Base-by-base conservation (phyloP, 768 basidiomycete species). In the Boletus tomentosulus region DNA sequence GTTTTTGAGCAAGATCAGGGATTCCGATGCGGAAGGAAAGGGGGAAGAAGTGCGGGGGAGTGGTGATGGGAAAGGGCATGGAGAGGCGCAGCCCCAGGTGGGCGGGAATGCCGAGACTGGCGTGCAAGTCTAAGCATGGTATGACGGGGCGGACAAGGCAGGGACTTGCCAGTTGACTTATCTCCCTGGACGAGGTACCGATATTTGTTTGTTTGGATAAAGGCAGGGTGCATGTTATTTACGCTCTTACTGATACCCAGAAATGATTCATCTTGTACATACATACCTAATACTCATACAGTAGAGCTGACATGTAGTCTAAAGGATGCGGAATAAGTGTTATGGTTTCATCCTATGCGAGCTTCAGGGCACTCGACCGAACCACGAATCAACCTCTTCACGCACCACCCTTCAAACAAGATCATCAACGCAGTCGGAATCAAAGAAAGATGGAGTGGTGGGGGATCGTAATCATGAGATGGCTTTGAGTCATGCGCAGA, bases 1-100 rank as follows among this genome's bases (percentile, higher is more conserved):
- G 48, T 74, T 77, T 59, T 61, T 81, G 62, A 56, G 64, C 7
- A 70, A 63, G 25, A 76, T 79, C 9, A 46, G 37, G n/a, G 72
- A 74, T 52, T 33, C 56, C 24, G 62, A 69, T 24, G 10, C 13
- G 48, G 46, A 34, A 1, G 25, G 0, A 15, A 19, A 24, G 7
- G 31, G 2, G 0, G 25, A 16, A 8, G 41, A 4, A 9, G 41
- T 16, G 19, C 6, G 2, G 2, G 35, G 30, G 12, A n/a, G 4
- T 27, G 42, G 10, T 7, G 27, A 4, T 5, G 37, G 15, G 48
- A 34, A 42, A 42, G 44, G 24, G 27, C 37, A 16, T 6, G n/a
- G 12, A 11, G 55, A 46, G 37, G 37, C 31, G 34, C 19, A 1
- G 6, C 4, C 31, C 4, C 39, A 9, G 25, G 22, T 22, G 16